Evolutionary conservation across 2,329 filamentous ascomycete genomes (phyloP).

Genomic region (Cladophialophora psammophila): DNA sequence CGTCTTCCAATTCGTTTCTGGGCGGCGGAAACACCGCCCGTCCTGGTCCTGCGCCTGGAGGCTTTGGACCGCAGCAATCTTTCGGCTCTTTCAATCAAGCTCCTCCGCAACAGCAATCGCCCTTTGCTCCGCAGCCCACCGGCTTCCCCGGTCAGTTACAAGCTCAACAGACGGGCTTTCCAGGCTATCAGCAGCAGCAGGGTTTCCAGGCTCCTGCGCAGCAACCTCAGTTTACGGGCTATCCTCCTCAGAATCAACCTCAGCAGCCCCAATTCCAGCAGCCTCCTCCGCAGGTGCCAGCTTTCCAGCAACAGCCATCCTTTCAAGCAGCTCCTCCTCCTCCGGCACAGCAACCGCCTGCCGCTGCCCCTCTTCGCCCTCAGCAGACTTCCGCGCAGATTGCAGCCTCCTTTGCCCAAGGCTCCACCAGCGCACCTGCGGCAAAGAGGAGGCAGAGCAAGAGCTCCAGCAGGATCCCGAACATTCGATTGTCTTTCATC

Average conservation of each 20-base stretch:
- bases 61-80: constrained; percentile 63
- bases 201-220: constrained; percentile 56
- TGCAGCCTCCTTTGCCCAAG: constrained; percentile 66
- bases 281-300: constrained; percentile 67
- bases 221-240: constrained; percentile 69
- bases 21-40: constrained; percentile 79
- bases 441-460: constrained; percentile 68
- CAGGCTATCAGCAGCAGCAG: constrained; percentile 56
- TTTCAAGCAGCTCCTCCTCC: constrained; percentile 53
- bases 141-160: constrained; percentile 65
- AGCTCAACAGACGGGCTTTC: constrained; percentile 73
- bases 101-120: constrained; percentile 66
- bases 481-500: constrained; percentile 93
- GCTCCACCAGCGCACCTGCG: constrained; percentile 60
- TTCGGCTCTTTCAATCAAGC: constrained; percentile 59
- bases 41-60: constrained; percentile 71
- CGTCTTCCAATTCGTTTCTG: constrained; percentile 84
- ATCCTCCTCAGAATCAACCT: constrained; percentile 55
- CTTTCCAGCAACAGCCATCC: constrained; percentile 67
- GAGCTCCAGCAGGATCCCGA: constrained; percentile 78
- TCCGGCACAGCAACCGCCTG: constrained; percentile 47
- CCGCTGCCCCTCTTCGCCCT: constrained; percentile 60
- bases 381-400: constrained; percentile 69
- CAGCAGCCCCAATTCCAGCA: constrained; percentile 64
- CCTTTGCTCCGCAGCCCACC: constrained; percentile 63